Conservation (phyloP, 345 rosid genomes). For the Reutealis trisperma region DNA sequence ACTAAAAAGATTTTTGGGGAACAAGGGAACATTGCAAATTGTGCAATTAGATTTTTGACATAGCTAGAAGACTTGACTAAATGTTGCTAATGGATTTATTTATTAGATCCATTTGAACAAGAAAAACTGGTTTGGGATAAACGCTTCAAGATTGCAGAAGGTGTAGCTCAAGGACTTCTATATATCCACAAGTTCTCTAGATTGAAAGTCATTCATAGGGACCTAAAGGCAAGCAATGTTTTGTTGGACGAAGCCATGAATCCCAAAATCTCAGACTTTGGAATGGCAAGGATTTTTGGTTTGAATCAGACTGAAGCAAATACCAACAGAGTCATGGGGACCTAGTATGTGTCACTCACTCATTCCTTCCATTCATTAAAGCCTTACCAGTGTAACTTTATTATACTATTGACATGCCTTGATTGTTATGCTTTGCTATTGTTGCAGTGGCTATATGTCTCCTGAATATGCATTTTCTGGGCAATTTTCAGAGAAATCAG, state of each 20-base stretch:
- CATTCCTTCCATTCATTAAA: background rate
- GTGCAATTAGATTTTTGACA: background rate
- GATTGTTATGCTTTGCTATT: background rate
- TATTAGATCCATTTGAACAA: constrained; percentile 6
- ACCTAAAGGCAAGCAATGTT: constrained; percentile 15
- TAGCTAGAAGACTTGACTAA: background rate
- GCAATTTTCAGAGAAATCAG: constrained; percentile 16
- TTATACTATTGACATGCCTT: background rate
- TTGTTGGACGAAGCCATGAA: constrained; percentile 12
- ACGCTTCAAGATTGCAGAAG: constrained; percentile 12
- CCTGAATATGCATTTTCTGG: constrained; percentile 22
- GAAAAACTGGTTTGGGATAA: constrained; percentile 5
- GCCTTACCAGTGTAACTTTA: background rate
- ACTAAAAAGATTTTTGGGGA: too few relatives aligned
- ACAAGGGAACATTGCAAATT: too few relatives aligned
- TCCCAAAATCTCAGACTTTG: constrained; percentile 22
- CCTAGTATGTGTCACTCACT: background rate
- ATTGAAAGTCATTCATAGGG: constrained; percentile 20
- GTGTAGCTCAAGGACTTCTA: constrained; percentile 20
- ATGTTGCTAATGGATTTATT: background rate
- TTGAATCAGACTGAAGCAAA: constrained; percentile 13
- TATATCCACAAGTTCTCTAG: constrained; percentile 22
- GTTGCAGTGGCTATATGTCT: constrained; percentile 18
- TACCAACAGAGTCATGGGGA: constrained; percentile 11
- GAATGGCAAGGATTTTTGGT: constrained; percentile 17